phyloP scores from a whole-genome alignment of 177 flowering plant species.

The Tripterygium wilfordii region DNA sequence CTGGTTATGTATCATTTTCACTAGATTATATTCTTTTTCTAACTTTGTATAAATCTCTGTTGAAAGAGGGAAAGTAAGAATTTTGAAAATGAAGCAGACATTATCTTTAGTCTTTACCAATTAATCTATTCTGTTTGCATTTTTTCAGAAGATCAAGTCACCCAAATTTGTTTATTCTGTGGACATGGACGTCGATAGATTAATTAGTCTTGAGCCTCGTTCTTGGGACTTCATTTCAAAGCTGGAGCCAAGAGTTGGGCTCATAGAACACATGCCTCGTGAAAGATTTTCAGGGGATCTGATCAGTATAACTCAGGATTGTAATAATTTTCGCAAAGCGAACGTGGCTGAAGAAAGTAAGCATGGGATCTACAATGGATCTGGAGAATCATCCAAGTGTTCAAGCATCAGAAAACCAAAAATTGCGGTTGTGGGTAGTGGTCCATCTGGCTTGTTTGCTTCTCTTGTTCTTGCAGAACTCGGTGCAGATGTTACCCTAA shows the following conservation, averaged over 20 bases:
- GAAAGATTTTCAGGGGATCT: slow-evolving; percentile 51
- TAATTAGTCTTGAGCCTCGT: slow-evolving; percentile 69
- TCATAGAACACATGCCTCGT: slow-evolving; percentile 53
- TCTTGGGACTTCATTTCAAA: slow-evolving; percentile 69
- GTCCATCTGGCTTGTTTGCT: slow-evolving; percentile 96
- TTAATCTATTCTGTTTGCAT: slow-evolving; percentile 11
- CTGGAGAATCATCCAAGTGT: slow-evolving; percentile 8
- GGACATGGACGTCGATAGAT: slow-evolving; percentile 77
- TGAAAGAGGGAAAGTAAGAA: too few species aligned
- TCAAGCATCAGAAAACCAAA: slow-evolving; percentile 40
- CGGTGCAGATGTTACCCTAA: slow-evolving; percentile 88
- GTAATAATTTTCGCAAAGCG: slow-evolving; percentile 18
- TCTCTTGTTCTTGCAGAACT: slow-evolving; percentile 94
- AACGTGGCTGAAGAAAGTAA: slow-evolving; percentile 14
- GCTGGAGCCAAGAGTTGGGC: slow-evolving; percentile 76
- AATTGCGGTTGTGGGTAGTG: slow-evolving; percentile 91
- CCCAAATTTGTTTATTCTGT: slow-evolving; percentile 90
- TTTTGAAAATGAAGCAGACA: too few species aligned
- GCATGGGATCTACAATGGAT: slow-evolving; percentile 4
- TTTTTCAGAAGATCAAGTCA: slow-evolving; percentile 61
- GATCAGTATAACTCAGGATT: slow-evolving; percentile 40
- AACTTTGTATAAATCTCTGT: too few species aligned
- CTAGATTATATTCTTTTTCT: too few species aligned
- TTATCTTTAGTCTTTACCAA: too few species aligned
- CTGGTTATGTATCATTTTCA: too few species aligned